Percentiles rank a stretch among this genome's conserved stretches.
Conservation (phyloP, 2,329 filamentous ascomycete genomes). For the Penicillium freii region DNA sequence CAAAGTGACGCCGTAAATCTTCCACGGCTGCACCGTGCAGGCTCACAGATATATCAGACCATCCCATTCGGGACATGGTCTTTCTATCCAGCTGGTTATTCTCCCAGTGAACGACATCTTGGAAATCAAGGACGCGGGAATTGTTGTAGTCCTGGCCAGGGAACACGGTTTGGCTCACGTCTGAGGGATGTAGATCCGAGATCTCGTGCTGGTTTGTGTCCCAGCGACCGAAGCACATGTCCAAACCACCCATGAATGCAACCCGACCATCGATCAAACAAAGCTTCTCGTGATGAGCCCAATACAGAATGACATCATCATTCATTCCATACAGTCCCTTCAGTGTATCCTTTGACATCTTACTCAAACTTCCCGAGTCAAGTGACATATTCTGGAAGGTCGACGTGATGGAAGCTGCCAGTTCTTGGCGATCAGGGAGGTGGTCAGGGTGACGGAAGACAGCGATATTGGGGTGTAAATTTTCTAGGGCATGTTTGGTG, state of each 20-base stretch:
- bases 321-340: slow-evolving; percentile 78
- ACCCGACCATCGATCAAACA: slow-evolving; percentile 74
- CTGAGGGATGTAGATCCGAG: slow-evolving; percentile 75
- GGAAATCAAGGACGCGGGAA: slow-evolving; percentile 77
- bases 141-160: slow-evolving; percentile 95
- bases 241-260: slow-evolving; percentile 88
- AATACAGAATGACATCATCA: slow-evolving; percentile 80
- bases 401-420: slow-evolving; percentile 58
- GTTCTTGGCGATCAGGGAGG: slow-evolving; percentile 66
- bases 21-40: slow-evolving; percentile 71
- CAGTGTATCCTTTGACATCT: slow-evolving; percentile 69
- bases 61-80: slow-evolving; percentile 81
- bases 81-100: slow-evolving; percentile 83
- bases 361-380: slow-evolving; percentile 56
- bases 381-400: slow-evolving; percentile 57
- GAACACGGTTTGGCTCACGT: slow-evolving; percentile 74
- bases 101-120: slow-evolving; percentile 73
- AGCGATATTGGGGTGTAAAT: slow-evolving; percentile 75
- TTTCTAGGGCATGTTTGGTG: slow-evolving; percentile 76
- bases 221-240: slow-evolving; percentile 85
- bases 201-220: slow-evolving; percentile 86
- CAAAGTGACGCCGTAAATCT: slow-evolving; percentile 74
- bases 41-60: slow-evolving; percentile 82
- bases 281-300: slow-evolving; percentile 92
- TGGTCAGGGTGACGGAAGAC: slow-evolving; percentile 93